Evolutionary conservation across 1,284 basidiomycete species (phyloP).

Genomic region (Rhizoctonia solani): DNA sequence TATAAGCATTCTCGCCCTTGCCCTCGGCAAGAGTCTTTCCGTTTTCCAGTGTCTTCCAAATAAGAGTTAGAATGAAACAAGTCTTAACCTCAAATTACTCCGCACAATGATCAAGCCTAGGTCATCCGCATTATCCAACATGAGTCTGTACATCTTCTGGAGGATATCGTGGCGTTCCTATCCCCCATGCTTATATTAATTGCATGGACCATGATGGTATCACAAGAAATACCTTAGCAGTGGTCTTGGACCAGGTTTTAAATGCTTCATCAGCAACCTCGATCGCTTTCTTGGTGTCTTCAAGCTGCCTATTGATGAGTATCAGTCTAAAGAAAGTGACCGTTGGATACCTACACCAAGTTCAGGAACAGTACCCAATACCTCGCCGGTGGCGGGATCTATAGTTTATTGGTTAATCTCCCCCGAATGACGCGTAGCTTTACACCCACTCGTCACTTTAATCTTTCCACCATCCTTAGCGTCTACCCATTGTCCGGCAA

Average conservation of each 20-base stretch:
- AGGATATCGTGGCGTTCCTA: conserved; percentile 80
- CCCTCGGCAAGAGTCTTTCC: conserved; percentile 86
- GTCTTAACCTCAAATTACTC: conserved; percentile 36
- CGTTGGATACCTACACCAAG: conserved; percentile 56
- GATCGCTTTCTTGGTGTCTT: conserved; percentile 81
- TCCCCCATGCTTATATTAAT: background rate
- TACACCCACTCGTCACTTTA: conserved; percentile 69
- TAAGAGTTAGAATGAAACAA: conserved; percentile 40
- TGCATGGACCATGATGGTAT: background rate
- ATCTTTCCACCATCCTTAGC: conserved; percentile 74
- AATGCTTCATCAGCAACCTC: conserved; percentile 76
- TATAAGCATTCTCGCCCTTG: conserved; percentile 79
- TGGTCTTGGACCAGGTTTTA: conserved; percentile 78
- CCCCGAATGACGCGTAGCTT: background rate
- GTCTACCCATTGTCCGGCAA: conserved; percentile 82
- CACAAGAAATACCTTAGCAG: conserved; percentile 61
- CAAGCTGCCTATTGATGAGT: conserved; percentile 45
- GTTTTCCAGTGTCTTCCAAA: conserved; percentile 81
- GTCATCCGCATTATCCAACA: conserved; percentile 81
- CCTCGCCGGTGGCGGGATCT: conserved; percentile 86
- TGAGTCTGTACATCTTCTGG: conserved; percentile 70
- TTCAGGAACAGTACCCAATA: conserved; percentile 82
- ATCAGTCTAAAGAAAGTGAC: background rate
- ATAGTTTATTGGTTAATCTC: background rate
- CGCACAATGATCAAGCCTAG: conserved; percentile 77